Base-by-base conservation (phyloP, 305 asterid genomes). In the Fraxinus dipetala region DNA sequence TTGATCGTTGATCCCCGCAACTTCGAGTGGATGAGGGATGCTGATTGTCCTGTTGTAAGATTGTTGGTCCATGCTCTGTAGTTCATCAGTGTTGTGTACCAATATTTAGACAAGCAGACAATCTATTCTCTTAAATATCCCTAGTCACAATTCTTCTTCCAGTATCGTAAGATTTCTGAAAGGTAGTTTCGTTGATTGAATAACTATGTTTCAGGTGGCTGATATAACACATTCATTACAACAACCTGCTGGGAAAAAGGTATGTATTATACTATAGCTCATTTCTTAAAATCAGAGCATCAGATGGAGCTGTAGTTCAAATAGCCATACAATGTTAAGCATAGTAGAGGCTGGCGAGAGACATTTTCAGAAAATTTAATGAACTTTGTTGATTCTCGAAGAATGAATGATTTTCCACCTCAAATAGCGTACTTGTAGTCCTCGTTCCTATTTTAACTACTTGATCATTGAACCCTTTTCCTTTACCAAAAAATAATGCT, bases 171-270 rank as follows among this genome's bases (percentile, higher is more conserved):
- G 56, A 54, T 76, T 28, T 72, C 63, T 78, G 78, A 78, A 82
- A 70, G 20, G 8, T 36, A 31, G 32, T 76, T 79, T 73, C 69
- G 80, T 80, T 32, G 65, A 76, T 80, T 79, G 45, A 13, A 48
- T 56, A 2, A 69, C 5, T 79, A 70, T 78, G 72, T 14, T 82
- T 78, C 91, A 94, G 98, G 98, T 94, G 83, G 99, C 98, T n/a
- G 99, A 96, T 87, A 87, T 96, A 80, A 94, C 99, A 67, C 99
- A 94, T 91, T 92, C 99, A 81, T 84, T 96, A 75, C 98, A 96
- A 82, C 98, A 96, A 89, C 99, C 98, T 78, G 98, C 98, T 30
- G 98, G 99, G 82, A 93, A 83, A 89, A 94, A 96, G 98, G 97
- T 93, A 81, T 56, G 82, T 34, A 14, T 22, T 34, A 9, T 69